Evolutionary conservation across 129 eudicot genomes (phyloP).

Genomic region (Logfia minima): DNA sequence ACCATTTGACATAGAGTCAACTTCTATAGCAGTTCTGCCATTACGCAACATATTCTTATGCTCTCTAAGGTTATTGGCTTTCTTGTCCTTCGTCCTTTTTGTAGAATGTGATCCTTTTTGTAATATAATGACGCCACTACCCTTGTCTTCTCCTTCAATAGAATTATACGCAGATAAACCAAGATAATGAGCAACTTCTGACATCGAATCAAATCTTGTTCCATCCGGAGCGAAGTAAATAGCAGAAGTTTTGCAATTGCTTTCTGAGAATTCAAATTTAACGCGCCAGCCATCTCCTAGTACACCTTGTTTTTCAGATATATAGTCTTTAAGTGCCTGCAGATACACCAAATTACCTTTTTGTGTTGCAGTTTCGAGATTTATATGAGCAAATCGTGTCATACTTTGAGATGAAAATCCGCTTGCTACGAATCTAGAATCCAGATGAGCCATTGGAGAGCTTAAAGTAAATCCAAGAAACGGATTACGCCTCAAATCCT

Average conservation of each 20-base stretch:
- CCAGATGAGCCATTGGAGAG: conserved; percentile 37
- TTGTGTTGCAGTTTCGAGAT: conserved; percentile 38
- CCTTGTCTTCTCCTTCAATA: conserved; percentile 31
- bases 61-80: conserved; percentile 18
- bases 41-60: conserved; percentile 21
- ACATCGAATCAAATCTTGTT: conserved; percentile 47
- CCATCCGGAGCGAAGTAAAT: conserved; percentile 63
- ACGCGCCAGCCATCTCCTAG: conserved; percentile 59
- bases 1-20: conserved; percentile 27
- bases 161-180: conserved; percentile 42
- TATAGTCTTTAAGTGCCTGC: conserved; percentile 55
- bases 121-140: conserved; percentile 21
- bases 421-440: conserved; percentile 33
- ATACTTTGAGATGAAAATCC: conserved; percentile 43
- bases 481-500: conserved; percentile 36
- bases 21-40: conserved; percentile 24
- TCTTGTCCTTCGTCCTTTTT: conserved; percentile 43
- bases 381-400: conserved; percentile 27
- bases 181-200: conserved; percentile 54
- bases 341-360: conserved; percentile 38
- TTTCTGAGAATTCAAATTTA: conserved; percentile 41
- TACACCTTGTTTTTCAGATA: conserved; percentile 44
- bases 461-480: conserved; percentile 35
- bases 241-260: conserved; percentile 39
- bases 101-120: conserved; percentile 32